Base-by-base conservation (phyloP, 805 yeast genomes). In the Candida xyloterini region DNA sequence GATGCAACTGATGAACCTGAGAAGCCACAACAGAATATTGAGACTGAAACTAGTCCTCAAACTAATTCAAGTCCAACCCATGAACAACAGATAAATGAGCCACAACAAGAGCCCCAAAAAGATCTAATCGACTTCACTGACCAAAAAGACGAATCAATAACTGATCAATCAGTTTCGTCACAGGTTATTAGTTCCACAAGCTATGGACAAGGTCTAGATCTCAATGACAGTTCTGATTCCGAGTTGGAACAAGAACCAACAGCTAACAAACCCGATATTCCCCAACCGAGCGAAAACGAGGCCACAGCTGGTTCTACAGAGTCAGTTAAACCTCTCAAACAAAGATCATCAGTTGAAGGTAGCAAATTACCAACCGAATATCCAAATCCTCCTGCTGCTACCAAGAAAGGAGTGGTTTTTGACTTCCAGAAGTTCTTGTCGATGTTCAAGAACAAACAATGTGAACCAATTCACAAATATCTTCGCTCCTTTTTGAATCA, bases 401-500 rank as follows among this genome's bases (percentile, higher is more conserved):
- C 48, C 5, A 51, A 51, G 26, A 56, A 55, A 24, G 62, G 59
- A 35, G 48, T 40, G 18, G 68, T 74, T 4, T 90, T 91, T 62
- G 95, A 93, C 59, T 93, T 91, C 59, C 96, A 87, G 57, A 62
- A 72, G 16, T 93, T 93, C 57, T 68, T 89, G 27, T 69, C 71
- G 10, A 85, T 83, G 49, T 71, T 93, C 49, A 80, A 83, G 43
- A 73, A 76, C 37, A 82, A 80, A 47, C 71, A 73, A 39, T 96
- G 98, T 5, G 95, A 87, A 42, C 97, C 98, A 0, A 74, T 89
- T 26, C 89, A 90, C 5, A 75, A 87, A 42, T 93, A 91, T 56
- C 76, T 90, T 28, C 79, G 83, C 52, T 87, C 96, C 2, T 95
- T 93, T 53, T 64, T 95, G 31, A 74, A 71, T 30, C 91, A 88